Evolutionary conservation across 108 stramenopile genomes (phyloP).

Genomic region (Skeletonema menzelii): DNA sequence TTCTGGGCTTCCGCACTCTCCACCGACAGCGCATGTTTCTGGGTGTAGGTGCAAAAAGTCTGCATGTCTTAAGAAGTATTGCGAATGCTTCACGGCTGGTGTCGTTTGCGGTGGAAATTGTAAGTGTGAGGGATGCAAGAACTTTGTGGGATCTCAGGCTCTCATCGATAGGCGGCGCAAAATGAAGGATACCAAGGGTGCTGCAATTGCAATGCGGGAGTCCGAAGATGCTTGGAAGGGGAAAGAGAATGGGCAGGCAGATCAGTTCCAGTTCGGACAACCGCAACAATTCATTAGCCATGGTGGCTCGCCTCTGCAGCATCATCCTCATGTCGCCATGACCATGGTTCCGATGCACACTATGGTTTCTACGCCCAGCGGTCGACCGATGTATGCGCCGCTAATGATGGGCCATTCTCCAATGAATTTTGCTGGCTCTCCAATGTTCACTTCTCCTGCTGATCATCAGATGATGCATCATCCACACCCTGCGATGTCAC

Average conservation of each 20-base stretch:
- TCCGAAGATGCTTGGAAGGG: conserved; percentile 72
- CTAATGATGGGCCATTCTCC: not conserved
- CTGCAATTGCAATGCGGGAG: conserved; percentile 66
- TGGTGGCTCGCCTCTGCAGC: not conserved
- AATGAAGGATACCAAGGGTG: conserved; percentile 81
- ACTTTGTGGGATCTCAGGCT: conserved; percentile 76
- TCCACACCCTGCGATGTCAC: not conserved
- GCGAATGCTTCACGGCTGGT: conserved; percentile 97
- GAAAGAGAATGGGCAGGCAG: not conserved
- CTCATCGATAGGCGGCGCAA: conserved; percentile 83
- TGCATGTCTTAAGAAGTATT: conserved; percentile 97
- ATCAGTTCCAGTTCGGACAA: not conserved
- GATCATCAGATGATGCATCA: not conserved
- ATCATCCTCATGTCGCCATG: not conserved
- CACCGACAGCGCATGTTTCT: conserved; percentile 64
- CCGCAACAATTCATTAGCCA: not conserved
- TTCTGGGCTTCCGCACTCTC: not conserved
- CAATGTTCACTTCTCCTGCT: not conserved
- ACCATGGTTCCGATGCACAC: not conserved
- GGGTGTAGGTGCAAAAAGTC: conserved; percentile 96
- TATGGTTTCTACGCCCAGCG: not conserved
- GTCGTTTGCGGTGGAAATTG: conserved; percentile 91
- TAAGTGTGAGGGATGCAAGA: conserved; percentile 92
- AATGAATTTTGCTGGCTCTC: not conserved
- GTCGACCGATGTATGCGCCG: not conserved